Percentiles rank a stretch among this genome's conserved stretches.
phyloP scores from a whole-genome alignment of 139 green algal genomes.

The Chloropicon primus region DNA sequence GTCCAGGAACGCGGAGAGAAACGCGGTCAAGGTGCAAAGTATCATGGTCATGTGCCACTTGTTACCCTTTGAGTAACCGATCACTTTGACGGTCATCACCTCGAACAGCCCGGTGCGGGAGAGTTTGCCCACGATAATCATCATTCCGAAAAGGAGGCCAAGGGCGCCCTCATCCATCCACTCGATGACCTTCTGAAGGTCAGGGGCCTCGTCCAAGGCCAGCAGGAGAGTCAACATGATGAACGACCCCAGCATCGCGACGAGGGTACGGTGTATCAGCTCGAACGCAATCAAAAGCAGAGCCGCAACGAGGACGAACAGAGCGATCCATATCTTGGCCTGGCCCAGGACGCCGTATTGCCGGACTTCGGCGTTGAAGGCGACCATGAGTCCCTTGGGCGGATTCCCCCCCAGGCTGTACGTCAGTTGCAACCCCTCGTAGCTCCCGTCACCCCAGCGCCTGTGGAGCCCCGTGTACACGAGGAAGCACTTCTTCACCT shows the following conservation, averaged over 20 bases:
- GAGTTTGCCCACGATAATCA: constrained; percentile 41
- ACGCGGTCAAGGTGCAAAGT: constrained; percentile 15
- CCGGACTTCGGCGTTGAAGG: background rate
- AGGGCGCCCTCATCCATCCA: constrained; percentile 39
- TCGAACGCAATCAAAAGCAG: constrained; percentile 32
- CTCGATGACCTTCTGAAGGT: constrained; percentile 14
- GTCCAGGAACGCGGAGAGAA: constrained; percentile 34
- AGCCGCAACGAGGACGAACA: constrained; percentile 18
- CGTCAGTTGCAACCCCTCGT: background rate
- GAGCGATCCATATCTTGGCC: constrained; percentile 25
- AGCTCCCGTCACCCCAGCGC: background rate
- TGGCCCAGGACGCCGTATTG: background rate
- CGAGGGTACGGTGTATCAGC: constrained; percentile 21
- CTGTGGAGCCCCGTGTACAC: background rate
- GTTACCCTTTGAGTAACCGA: constrained; percentile 14
- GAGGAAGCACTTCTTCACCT: background rate
- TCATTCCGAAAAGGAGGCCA: constrained; percentile 44
- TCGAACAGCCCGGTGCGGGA: constrained; percentile 31
- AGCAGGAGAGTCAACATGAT: constrained; percentile 31
- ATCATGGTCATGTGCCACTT: constrained; percentile 22
- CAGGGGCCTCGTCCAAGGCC: constrained; percentile 20
- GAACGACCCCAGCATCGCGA: constrained; percentile 26
- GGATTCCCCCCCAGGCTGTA: background rate
- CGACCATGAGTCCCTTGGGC: background rate
- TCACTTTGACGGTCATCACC: constrained; percentile 18